These are phyloP conservation scores for Leishmania major DNA, from an alignment of 208 protist species.

Conservation along the genomic window DNA sequence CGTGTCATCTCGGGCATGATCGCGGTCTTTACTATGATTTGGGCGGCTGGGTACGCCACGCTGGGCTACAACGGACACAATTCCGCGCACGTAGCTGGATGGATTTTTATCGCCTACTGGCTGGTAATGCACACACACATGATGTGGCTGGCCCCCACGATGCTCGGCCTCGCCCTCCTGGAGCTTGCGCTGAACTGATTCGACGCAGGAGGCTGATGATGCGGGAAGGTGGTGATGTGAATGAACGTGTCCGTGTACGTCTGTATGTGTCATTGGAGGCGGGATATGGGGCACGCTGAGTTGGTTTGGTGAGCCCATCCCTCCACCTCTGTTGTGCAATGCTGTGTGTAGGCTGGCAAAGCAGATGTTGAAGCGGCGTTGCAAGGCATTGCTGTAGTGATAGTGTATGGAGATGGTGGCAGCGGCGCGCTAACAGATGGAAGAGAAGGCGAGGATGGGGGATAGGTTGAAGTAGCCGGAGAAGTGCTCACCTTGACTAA, in stretches of 20 bases:
- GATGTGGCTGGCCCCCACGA: conserved; percentile 57
- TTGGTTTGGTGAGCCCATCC: neutral
- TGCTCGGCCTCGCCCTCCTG: conserved; percentile 44
- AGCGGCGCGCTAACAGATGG: neutral
- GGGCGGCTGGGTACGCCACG: conserved; percentile 81
- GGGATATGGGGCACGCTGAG: neutral
- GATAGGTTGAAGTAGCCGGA: neutral
- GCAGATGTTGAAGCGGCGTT: neutral
- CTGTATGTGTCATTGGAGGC: neutral
- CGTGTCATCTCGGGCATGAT: conserved; percentile 88
- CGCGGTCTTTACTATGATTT: conserved; percentile 79
- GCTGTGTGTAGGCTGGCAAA: neutral
- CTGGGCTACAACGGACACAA: conserved; percentile 90
- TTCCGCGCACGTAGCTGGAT: conserved; percentile 73
- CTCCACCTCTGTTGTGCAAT: too few relatives aligned
- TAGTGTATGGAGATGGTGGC: conserved; percentile 11
- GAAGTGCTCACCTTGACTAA: neutral
- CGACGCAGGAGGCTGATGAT: neutral
- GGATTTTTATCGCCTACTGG: conserved; percentile 87
- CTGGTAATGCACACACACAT: conserved; percentile 85
- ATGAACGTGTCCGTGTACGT: neutral
- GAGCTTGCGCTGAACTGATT: conserved; percentile 80
- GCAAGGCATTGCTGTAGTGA: neutral
- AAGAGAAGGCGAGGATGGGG: neutral
- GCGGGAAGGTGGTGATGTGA: neutral